A percentile compares a stretch with the other conserved stretches of the same genome.
phyloP scores from a whole-genome alignment of 140 eudicot species.

The Flaveria floridana region DNA sequence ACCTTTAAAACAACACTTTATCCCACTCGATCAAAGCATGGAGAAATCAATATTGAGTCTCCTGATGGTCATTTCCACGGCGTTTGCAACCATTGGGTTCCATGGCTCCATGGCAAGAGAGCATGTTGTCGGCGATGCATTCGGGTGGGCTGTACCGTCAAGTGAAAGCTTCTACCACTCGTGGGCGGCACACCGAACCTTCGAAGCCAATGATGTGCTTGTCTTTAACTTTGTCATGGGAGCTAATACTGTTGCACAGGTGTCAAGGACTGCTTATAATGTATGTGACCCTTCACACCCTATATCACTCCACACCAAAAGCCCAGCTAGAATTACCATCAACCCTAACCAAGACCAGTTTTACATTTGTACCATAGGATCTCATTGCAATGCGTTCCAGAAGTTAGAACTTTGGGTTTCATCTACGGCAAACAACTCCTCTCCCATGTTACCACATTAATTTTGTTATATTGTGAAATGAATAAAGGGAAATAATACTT shows the following conservation, averaged over 20 bases:
- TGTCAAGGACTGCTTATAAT: conserved; percentile 30
- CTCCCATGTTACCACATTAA: neutral
- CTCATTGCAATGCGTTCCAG: neutral
- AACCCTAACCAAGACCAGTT: neutral
- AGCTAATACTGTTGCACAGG: conserved; percentile 24
- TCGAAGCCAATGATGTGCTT: neutral
- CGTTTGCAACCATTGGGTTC: neutral
- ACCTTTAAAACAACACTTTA: too few species aligned
- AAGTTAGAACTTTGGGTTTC: neutral
- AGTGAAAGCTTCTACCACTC: neutral
- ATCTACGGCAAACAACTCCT: neutral
- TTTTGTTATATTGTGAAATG: too few species aligned
- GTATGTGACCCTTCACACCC: conserved; percentile 22
- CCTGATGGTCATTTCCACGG: neutral
- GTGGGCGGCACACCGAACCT: neutral
- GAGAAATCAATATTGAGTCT: neutral
- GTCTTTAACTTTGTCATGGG: conserved; percentile 32
- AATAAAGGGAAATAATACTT: too few species aligned
- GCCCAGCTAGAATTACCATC: conserved; percentile 36
- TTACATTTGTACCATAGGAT: conserved; percentile 24
- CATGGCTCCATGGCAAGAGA: neutral
- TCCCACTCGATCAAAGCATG: conserved; percentile 9
- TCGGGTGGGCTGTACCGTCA: conserved; percentile 3
- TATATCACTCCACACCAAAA: neutral
- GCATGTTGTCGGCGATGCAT: neutral